Conservation (phyloP, 345 rosid genomes). For the Bretschneidera sinensis region DNA sequence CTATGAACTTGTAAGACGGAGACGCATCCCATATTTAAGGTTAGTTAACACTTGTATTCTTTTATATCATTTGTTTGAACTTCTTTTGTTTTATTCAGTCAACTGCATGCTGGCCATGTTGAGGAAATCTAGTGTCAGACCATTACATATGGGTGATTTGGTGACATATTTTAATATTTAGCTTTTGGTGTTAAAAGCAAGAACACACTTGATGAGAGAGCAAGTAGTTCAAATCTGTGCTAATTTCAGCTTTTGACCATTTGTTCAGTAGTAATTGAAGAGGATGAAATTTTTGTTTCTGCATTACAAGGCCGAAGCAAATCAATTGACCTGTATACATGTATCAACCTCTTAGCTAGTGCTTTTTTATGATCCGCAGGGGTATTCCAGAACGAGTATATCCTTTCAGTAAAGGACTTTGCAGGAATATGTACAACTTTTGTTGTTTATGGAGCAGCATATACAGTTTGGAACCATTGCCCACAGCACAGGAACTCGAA, state of each 20-base stretch:
- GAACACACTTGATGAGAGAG: background rate
- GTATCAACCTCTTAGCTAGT: background rate
- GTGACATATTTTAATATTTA: no score
- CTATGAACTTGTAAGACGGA: constrained; percentile 89
- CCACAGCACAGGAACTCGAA: constrained; percentile 58
- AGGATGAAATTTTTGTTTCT: no score
- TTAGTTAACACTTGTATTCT: constrained; percentile 25
- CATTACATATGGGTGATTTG: no score
- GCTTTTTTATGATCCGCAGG: constrained; percentile 35
- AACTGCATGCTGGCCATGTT: background rate
- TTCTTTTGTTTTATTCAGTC: background rate
- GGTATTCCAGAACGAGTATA: constrained; percentile 71
- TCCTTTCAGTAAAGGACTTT: constrained; percentile 90
- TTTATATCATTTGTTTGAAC: background rate
- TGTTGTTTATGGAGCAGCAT: constrained; percentile 45
- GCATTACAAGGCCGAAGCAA: background rate
- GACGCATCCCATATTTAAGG: constrained; percentile 85
- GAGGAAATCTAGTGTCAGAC: no score
- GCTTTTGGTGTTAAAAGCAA: background rate
- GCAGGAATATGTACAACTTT: constrained; percentile 56
- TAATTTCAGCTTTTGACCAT: background rate
- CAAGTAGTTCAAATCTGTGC: background rate
- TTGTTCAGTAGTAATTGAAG: no score
- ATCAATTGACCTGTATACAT: no score
- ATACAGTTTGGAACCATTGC: constrained; percentile 58